Base-by-base conservation (phyloP, 768 basidiomycete species). In the Leccinum subgranulosum region DNA sequence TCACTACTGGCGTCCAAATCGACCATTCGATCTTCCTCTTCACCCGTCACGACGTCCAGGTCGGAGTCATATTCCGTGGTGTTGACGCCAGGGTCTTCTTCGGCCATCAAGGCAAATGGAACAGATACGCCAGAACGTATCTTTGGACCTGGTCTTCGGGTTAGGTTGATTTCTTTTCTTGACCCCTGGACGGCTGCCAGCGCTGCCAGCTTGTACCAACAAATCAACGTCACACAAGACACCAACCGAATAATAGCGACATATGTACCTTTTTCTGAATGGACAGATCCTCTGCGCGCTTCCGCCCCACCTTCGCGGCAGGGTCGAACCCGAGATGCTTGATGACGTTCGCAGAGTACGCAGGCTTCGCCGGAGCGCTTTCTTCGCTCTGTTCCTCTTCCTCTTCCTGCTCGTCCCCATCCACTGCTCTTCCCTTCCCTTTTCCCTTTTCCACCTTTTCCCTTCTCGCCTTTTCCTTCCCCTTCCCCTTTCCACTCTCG, bases 291-390 rank as follows among this genome's bases (percentile, higher is more conserved):
- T 75, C 74, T 0, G 61, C 62, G 56, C 75, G 76, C 41, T 74
- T 73, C 41, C 76, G 78, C 2, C 84, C 83, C 45, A 75, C 70
- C 64, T 84, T 86, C 8, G 77, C 66, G 3, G 84, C 82, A 25
- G 92, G 92, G 71, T 94, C 89, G 58, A 93, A 94, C 2, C 92
- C 92, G 3, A 94, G 76, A 5, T 81, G 76, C 65, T 86, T 86
- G 65, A 94, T 83, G 23, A 88, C 70, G 51, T 76, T 76, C 0
- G 86, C 84, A 39, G 86, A 85, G 69, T 87, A 93, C 2, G 82
- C 79, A 47, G 72, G 75, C 66, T 79, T 83, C 50, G 62, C 63
- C 33, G 64, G 61, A 33, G 56, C 52, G 49, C 58, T 59, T 31
- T 66, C 66, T 9, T 61, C 58, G 31, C 48, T 43, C 21, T 58